phyloP scores from a whole-genome alignment of 176 grass and related monocot genomes.

The Zea mays region Zm-B73-REFERENCE-NAM-5.0 NC_050098.1:158147001-158147500 shows the following conservation, averaged over 20 bases:
- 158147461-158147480: too few relatives aligned
- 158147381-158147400: too few relatives aligned
- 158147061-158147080: background rate
- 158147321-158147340: too few relatives aligned
- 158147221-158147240: background rate
- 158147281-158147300: background rate
- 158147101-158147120: background rate
- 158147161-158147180: background rate
- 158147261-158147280: background rate
- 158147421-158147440: too few relatives aligned
- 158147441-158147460: too few relatives aligned
- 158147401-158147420: too few relatives aligned
- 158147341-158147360: too few relatives aligned
- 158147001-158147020: background rate
- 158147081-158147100: background rate
- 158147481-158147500: too few relatives aligned
- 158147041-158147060: background rate
- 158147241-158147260: background rate
- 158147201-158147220: background rate
- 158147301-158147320: too few relatives aligned
- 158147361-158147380: too few relatives aligned
- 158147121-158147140: background rate
- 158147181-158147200: background rate
- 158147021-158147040: slow-evolving; percentile 6
- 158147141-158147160: background rate